Percentiles rank a stretch among this genome's conserved stretches.
Conservation (phyloP, 2,329 filamentous ascomycete species). For the Phialophora verrucosa region DNA sequence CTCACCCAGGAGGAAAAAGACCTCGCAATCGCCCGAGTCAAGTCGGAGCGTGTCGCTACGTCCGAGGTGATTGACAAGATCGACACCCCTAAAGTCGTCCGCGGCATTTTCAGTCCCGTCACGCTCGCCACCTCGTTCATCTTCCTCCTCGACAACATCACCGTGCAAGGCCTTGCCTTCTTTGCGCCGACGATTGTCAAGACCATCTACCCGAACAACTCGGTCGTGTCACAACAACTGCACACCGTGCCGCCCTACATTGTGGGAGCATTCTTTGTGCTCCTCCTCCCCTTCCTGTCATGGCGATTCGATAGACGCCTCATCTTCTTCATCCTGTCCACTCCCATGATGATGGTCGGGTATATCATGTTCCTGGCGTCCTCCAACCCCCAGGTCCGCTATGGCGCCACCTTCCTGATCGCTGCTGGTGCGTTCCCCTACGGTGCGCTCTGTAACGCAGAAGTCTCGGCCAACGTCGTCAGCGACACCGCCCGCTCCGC, state of each 20-base stretch:
- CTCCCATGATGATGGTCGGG: conserved; percentile 70
- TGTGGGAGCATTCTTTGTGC: conserved; percentile 69
- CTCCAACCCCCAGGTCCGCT: conserved; percentile 60
- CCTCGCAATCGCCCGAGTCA: conserved; percentile 69
- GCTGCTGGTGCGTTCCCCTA: conserved; percentile 67
- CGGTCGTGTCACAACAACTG: conserved; percentile 68
- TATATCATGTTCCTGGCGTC: conserved; percentile 73
- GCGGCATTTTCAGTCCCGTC: conserved; percentile 69
- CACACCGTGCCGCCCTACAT: conserved; percentile 73
- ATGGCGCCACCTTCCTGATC: conserved; percentile 73
- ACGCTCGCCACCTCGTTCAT: conserved; percentile 63
- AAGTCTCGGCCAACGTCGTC: conserved; percentile 72
- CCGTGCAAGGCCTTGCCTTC: conserved; percentile 72
- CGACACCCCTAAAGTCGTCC: conserved; percentile 63
- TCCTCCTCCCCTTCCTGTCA: conserved; percentile 66
- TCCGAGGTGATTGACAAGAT: conserved; percentile 69
- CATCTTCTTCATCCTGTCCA: conserved; percentile 64
- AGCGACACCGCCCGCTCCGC: conserved; percentile 71
- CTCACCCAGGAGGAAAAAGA: conserved; percentile 69
- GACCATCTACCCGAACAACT: conserved; percentile 67
- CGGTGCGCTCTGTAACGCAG: conserved; percentile 69
- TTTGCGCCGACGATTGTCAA: conserved; percentile 73
- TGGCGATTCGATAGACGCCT: conserved; percentile 66
- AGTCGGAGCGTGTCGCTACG: conserved; percentile 69
- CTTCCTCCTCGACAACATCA: conserved; percentile 71